phyloP scores from a whole-genome alignment of 2,329 filamentous ascomycete genomes.

The Colletotrichum costaricense region DNA sequence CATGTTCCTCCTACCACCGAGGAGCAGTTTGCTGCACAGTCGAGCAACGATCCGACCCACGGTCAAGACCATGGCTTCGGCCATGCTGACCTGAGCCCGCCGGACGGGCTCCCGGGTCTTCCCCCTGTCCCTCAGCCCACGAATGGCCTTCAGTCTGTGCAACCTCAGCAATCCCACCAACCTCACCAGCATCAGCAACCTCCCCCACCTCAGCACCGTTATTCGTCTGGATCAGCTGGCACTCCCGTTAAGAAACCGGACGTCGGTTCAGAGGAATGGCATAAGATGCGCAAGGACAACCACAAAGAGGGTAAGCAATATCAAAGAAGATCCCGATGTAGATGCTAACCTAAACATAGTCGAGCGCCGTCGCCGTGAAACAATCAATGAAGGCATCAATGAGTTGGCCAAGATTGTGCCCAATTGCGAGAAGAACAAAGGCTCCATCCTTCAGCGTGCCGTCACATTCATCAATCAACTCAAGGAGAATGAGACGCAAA shows the following conservation, averaged over 20 bases:
- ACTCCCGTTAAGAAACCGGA: constrained; percentile 75
- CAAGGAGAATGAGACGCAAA: constrained; percentile 92
- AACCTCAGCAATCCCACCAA: constrained; percentile 38
- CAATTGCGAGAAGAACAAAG: constrained; percentile 98
- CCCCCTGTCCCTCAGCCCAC: constrained; percentile 36
- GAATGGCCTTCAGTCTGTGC: constrained; percentile 29
- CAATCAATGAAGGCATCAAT: constrained; percentile 99
- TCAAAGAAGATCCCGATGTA: background rate
- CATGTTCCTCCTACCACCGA: constrained; percentile 69
- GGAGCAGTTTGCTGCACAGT: constrained; percentile 69
- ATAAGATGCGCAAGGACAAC: constrained; percentile 96
- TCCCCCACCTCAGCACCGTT: constrained; percentile 44
- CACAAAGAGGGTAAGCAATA: constrained; percentile 89
- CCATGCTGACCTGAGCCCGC: constrained; percentile 48
- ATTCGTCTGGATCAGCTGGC: constrained; percentile 48
- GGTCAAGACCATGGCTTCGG: constrained; percentile 48
- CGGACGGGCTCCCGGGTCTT: constrained; percentile 40
- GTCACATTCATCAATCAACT: constrained; percentile 95
- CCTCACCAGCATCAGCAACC: constrained; percentile 39
- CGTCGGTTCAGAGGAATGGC: constrained; percentile 98
- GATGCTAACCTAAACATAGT: constrained; percentile 65
- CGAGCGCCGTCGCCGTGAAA: constrained; percentile 94
- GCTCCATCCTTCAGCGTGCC: constrained; percentile 91
- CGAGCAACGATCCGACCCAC: constrained; percentile 49
- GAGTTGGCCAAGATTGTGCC: constrained; percentile 98